Conservation (phyloP, 164 flowering plant genomes). For the Berberis thunbergii region DNA sequence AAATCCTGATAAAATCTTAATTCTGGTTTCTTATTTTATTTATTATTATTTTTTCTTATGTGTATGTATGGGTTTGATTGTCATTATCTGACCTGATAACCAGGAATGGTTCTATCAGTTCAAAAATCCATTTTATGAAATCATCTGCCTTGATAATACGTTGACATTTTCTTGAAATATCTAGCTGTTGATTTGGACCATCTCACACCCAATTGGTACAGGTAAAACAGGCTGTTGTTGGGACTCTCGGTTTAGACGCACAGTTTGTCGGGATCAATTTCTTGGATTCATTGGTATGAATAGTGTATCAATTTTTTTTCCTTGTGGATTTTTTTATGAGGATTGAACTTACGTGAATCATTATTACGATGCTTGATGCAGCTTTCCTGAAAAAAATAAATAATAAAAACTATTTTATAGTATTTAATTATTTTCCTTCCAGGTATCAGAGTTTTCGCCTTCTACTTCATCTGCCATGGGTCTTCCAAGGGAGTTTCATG, state of each 20-base stretch:
- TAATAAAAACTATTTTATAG: no score
- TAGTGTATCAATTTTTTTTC: background rate
- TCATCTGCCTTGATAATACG: no score
- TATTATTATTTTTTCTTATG: no score
- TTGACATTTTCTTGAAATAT: no score
- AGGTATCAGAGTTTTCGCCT: conserved; percentile 96
- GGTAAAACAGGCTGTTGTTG: conserved; percentile 68
- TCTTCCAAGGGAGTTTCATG: conserved; percentile 94
- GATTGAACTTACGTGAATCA: background rate
- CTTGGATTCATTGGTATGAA: conserved; percentile 75
- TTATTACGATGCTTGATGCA: background rate
- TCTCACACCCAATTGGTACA: conserved; percentile 21
- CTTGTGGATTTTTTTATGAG: background rate
- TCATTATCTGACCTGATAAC: no score
- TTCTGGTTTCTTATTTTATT: no score
- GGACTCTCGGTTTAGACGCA: conserved; percentile 63
- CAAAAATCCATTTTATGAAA: no score
- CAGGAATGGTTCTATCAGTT: no score
- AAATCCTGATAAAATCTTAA: no score
- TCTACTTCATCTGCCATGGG: conserved; percentile 89
- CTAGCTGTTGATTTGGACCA: background rate
- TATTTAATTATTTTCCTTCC: conserved; percentile 7
- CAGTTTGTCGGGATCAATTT: conserved; percentile 76
- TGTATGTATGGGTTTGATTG: no score
- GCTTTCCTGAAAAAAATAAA: background rate